Base-by-base conservation (phyloP, 75 land plant species). In the Gnetum montanum region DNA sequence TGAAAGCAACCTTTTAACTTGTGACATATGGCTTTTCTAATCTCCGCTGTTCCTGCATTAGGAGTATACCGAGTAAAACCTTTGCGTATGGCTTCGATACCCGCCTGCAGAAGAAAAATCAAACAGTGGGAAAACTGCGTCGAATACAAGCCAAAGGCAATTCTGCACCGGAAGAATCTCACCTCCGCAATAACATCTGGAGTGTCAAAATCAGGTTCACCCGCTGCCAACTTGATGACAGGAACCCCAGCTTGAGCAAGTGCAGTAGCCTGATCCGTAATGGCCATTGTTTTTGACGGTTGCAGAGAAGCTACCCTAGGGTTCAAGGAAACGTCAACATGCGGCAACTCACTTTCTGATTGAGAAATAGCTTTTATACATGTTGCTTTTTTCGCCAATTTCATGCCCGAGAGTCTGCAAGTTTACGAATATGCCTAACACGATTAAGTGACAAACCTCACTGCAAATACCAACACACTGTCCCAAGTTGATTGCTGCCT, bases 191-290 rank as follows among this genome's bases (percentile, higher is more conserved):
- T 70, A 22, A 52, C 49, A 8, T 58, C 46, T 16, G 98, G 98
- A 6, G 98, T 94, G 60, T 90, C 78, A 49, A 94, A 94, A 61
- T 94, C 98, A 22, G 98, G 96, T 57, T 94, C 98, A 19, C 98
- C 98, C 15, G 90, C 98, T 12, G 96, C 90, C 13, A 94, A 66
- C 33, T 84, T 62, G 31, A 94, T 82, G 48, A 94, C 80, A 48
- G 96, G 88, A 31, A 94, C 68, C 11, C 98, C 98, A 37, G 96
- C 80, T 70, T 83, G 83, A 4, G 76, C 77, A 61, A 94, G 81
- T 36, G 98, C 90, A 47, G 88, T 90, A 6, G 98, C 98, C 19
- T 75, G 77, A 59, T 94, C 96, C 30, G 88, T 73, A 46, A 86
- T 80, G 27, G 74, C 90, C 78, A 85, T 84, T 15, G 96, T 90